Base-by-base conservation (phyloP, 495 filamentous ascomycete species). In the Neurospora sp. region DNA sequence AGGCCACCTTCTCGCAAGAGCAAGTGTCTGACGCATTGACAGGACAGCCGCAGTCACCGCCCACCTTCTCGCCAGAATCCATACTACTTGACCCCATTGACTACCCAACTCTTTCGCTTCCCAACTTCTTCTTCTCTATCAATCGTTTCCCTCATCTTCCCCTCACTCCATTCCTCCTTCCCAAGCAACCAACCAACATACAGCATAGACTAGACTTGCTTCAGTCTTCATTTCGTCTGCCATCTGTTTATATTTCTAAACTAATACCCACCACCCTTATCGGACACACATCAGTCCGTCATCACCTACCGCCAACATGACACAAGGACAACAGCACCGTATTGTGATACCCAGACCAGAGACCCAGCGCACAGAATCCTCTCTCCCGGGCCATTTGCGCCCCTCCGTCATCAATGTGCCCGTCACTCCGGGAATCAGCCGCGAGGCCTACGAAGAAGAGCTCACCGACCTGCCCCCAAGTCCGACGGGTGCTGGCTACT, bases 391-490 rank as follows among this genome's bases (percentile, higher is more conserved):
- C 73, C 83, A 78, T 77, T 77, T 75, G 72, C 82, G 70, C 53
- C 66, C 75, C 0, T 78, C 80, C 0, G 71, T 82, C 70, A 82
- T 70, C 41, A 75, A 77, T 27, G 80, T 85, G 37, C 80, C 86
- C 11, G 87, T 88, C 61, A 88, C 87, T 5, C 87, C 87, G 6
- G 86, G 80, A 27, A 86, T 87, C 70, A 69, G 76, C 11, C 74
- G 73, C 66, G 77, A 79, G 3, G 82, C 81, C 4, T 85, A 86
- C 75, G 48, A 78, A 4, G 76, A 72, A 16, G 76, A 79, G 18
- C 48, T 38, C 35, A 73, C 71, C 39, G 20, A 74, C 27, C 48
- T 18, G 70, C 78, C 74, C 35, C 73, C 75, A 4, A 75, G 77
- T 71, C 27, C 27, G 3, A 31, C 27, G 27, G 27, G 27, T 31